phyloP scores from a whole-genome alignment of 768 basidiomycete genomes.

The Pulveroboletus sp. region DNA sequence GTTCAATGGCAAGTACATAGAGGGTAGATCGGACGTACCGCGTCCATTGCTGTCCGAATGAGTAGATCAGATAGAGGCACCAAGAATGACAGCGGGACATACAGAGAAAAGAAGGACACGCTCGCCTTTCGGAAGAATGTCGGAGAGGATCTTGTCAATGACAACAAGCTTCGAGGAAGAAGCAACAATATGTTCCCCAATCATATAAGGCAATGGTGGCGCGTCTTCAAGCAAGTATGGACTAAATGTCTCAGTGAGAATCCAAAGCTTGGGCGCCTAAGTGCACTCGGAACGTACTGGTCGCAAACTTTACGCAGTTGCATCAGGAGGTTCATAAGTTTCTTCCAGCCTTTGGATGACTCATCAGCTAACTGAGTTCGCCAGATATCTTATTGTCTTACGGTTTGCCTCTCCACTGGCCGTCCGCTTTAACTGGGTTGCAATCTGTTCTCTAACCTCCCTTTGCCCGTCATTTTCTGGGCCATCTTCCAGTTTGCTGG shows the following conservation, averaged over 20 bases:
- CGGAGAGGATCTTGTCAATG: conserved; percentile 56
- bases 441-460: conserved; percentile 39
- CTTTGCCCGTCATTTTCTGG: conserved; percentile 34
- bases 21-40: conserved; percentile 27
- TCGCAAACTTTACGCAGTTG: conserved; percentile 70
- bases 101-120: conserved; percentile 68
- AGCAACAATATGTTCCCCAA: conserved; percentile 54
- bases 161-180: conserved; percentile 53
- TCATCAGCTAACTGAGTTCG: neutral
- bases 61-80: neutral
- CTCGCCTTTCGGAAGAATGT: conserved; percentile 56
- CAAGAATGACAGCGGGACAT: conserved; percentile 13
- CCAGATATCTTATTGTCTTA: conserved; percentile 10
- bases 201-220: conserved; percentile 44
- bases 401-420: conserved; percentile 30
- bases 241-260: conserved; percentile 29
- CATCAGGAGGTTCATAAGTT: conserved; percentile 65
- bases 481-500: conserved; percentile 25
- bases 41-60: conserved; percentile 52
- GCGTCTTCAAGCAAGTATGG: conserved; percentile 52
- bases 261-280: neutral
- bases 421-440: conserved; percentile 36
- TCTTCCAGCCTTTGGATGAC: conserved; percentile 44
- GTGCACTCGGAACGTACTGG: conserved; percentile 44
- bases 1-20: neutral